Evolutionary conservation across 2,329 filamentous ascomycete species (phyloP).

Genomic region (Ascocoryne sarcoides): DNA sequence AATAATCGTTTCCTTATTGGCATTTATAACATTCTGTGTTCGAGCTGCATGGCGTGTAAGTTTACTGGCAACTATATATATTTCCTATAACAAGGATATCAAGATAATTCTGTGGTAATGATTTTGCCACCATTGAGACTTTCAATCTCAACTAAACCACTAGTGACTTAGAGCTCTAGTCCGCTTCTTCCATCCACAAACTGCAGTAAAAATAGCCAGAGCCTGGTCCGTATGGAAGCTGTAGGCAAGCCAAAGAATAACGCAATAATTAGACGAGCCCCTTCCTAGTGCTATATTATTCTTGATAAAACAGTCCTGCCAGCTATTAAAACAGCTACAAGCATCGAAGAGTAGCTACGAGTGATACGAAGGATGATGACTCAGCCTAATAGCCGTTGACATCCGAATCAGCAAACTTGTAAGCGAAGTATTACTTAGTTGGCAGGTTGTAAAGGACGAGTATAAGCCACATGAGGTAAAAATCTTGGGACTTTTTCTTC

Average conservation of each 20-base stretch:
- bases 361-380: slow-evolving; percentile 46
- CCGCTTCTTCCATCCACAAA: slow-evolving; percentile 52
- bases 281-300: slow-evolving; percentile 60
- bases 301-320: slow-evolving; percentile 68
- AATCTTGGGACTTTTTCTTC: slow-evolving; percentile 61
- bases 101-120: slow-evolving; percentile 12
- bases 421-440: slow-evolving; percentile 47
- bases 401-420: slow-evolving; percentile 58
- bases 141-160: slow-evolving; percentile 37
- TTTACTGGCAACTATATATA: too few species aligned
- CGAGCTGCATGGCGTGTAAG: too few species aligned
- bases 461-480: slow-evolving; percentile 51
- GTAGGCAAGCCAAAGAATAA: slow-evolving; percentile 57
- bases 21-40: too few species aligned
- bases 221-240: slow-evolving; percentile 47
- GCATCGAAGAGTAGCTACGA: slow-evolving; percentile 36
- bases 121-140: slow-evolving; percentile 35
- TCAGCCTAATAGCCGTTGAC: slow-evolving; percentile 51
- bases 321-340: slow-evolving; percentile 44
- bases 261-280: slow-evolving; percentile 52
- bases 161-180: slow-evolving; percentile 33
- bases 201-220: slow-evolving; percentile 63
- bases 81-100: too few species aligned
- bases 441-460: slow-evolving; percentile 41
- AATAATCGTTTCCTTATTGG: too few species aligned